Percentiles rank a stretch among this genome's conserved stretches.
Conservation (phyloP, 495 filamentous ascomycete genomes). For the Penicillium soppii region DNA sequence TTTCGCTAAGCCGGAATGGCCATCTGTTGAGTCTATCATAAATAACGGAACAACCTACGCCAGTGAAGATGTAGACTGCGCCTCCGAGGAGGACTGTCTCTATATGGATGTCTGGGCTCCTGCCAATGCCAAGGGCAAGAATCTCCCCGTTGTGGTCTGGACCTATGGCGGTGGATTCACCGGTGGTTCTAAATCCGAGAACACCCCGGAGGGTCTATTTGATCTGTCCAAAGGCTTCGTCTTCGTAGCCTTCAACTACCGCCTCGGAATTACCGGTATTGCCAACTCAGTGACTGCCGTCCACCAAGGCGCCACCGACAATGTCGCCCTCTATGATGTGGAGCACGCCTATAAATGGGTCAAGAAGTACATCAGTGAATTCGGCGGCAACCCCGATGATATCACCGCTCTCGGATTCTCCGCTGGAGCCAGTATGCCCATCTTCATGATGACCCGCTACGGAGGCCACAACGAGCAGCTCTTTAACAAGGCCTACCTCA, state of each 20-base stretch:
- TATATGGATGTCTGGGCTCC: constrained; percentile 43
- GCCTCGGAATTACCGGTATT: constrained; percentile 55
- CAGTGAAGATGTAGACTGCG: constrained; percentile 43
- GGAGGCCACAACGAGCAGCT: constrained; percentile 33
- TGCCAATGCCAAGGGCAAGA: constrained; percentile 21
- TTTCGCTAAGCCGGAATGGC: constrained; percentile 54
- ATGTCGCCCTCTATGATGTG: constrained; percentile 52
- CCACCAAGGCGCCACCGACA: constrained; percentile 39
- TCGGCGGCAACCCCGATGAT: constrained; percentile 46
- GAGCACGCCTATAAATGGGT: constrained; percentile 41
- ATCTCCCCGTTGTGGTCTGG: constrained; percentile 40
- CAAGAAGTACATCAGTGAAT: constrained; percentile 35
- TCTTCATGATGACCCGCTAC: constrained; percentile 40
- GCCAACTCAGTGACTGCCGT: constrained; percentile 43
- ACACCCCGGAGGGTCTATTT: constrained; percentile 22
- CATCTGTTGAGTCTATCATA: constrained; percentile 39
- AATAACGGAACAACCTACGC: constrained; percentile 51
- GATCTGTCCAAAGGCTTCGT: constrained; percentile 39
- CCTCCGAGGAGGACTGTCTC: constrained; percentile 39
- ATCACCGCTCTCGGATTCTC: constrained; percentile 46
- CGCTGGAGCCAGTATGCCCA: constrained; percentile 40
- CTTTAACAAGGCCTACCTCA: constrained; percentile 33
- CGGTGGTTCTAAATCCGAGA: constrained; percentile 29
- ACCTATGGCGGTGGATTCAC: constrained; percentile 46
- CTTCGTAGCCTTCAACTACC: constrained; percentile 48